Base-by-base conservation (phyloP, 2,329 filamentous ascomycete genomes). In the Talaromyces funiculosus region DNA sequence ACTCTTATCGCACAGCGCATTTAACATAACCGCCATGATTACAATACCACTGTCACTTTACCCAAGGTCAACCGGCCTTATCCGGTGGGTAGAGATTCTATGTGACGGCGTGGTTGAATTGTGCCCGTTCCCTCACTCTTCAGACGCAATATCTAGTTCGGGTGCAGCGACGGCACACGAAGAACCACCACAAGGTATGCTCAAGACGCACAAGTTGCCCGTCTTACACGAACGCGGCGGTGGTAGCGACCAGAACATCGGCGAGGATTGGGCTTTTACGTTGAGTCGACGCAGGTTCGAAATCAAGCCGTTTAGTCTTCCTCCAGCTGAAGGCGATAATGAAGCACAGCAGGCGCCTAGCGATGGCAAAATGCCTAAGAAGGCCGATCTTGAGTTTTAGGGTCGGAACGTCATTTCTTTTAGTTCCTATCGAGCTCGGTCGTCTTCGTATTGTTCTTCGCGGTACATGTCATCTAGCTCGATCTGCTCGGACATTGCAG, bases 201-300 rank as follows among this genome's bases (percentile, higher is more conserved):
- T 97, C 18, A 89, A 87, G 63, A 84, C 95, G 0, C 90, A 96
- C 72, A 87, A 87, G 58, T 75, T 97, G 37, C 93, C 94, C 0
- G 81, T 96, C 0, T 87, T 90, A 65, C 90, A 95, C 62, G 93
- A 97, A 71, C 90, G 90, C 66, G 93, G 94, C 1, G 92, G 92
- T 2, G 91, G 90, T 14, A 87, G 86, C 9, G 82, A 84, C 40
- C 84, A 84, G 61, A 86, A 86, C 64, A 82, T 88, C 58, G 86
- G 90, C 24, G 90, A 96, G 69, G 92, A 97, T 74, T 83, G 96
- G 75, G 92, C 92, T 4, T 99, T 99, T 73, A 92, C 87, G 63
- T 77, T 99, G 56, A 96, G 91, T 72, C 82, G 90, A 68, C 87
- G 84, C 67, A 92, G 90, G 56, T 86, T 99, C 66, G 84, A 90